These are phyloP conservation scores for Alternaria atra DNA, from an alignment of 2,329 filamentous ascomycete species.

Conservation along the genomic window DNA sequence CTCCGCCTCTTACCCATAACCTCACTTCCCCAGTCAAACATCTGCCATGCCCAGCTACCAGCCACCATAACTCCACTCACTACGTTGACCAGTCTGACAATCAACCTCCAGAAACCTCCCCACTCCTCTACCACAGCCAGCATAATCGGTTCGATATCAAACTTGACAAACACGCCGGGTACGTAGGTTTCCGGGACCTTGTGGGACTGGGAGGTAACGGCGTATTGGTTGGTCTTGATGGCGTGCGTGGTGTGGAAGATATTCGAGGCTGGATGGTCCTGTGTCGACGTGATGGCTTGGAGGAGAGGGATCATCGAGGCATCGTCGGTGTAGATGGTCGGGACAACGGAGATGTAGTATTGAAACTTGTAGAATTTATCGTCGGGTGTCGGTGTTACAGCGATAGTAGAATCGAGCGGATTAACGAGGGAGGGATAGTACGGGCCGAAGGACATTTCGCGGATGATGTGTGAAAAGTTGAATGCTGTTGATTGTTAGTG, in stretches of 20 bases:
- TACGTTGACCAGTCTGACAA: slow-evolving; percentile 89
- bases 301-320: slow-evolving; percentile 59
- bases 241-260: slow-evolving; percentile 58
- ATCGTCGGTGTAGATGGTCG: slow-evolving; percentile 80
- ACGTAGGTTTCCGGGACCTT: slow-evolving; percentile 73
- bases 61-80: slow-evolving; percentile 90
- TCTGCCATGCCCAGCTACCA: slow-evolving; percentile 89
- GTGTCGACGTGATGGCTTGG: slow-evolving; percentile 46
- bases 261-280: slow-evolving; percentile 46
- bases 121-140: slow-evolving; percentile 85
- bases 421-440: slow-evolving; percentile 95
- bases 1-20: slow-evolving; percentile 52
- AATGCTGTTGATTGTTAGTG: slow-evolving; percentile 68
- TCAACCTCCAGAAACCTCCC: slow-evolving; percentile 75
- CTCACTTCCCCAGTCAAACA: slow-evolving; percentile 76
- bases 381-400: slow-evolving; percentile 79
- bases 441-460: slow-evolving; percentile 95
- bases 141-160: slow-evolving; percentile 95
- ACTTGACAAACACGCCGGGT: slow-evolving; percentile 97
- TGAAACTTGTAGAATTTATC: slow-evolving; percentile 94
- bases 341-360: slow-evolving; percentile 95
- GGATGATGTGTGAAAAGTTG: slow-evolving; percentile 98
- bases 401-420: slow-evolving; percentile 90
- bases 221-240: slow-evolving; percentile 96
- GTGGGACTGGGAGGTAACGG: slow-evolving; percentile 87